Base-by-base conservation (phyloP, 257 asterid species). In the Fraxinus cuspidata region DNA sequence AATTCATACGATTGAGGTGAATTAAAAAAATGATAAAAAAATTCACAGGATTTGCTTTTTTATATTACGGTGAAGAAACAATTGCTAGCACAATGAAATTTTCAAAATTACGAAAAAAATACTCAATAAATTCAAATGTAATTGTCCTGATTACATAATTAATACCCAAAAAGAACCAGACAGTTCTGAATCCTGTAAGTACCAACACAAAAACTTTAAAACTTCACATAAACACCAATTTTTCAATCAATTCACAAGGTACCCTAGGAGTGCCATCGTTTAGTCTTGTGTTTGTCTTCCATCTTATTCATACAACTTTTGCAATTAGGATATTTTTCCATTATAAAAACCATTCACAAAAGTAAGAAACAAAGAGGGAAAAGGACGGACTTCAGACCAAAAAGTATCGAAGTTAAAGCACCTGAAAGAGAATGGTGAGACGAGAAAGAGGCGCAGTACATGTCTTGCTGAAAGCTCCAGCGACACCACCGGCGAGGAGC, bases 391-490 rank as follows among this genome's bases (percentile, higher is more conserved):
- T 51, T 19, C 5, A 51, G 23, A 51, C 21, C 63, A 51, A 51
- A 51, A 4, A 19, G 63, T 51, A 18, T 19, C 63, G 23, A 51
- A 51, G 3, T 51, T 18, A 51, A 51, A 51, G 63, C 63, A 91
- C 97, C 95, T 91, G 97, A 84, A 90, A 91, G 21, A 91, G 92
- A 82, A 90, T 90, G 78, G 95, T 90, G 80, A 91, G 93, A 28
- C 95, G 93, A 78, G 95, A 90, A 2, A 90, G 85, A 12, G 97
- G 97, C 23, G 97, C 97, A 64, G 97, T 91, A 77, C 97, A 91
- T 0, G 97, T 91, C 81, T 91, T 91, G 83, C 93, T 85, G 74
- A 91, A 89, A 78, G 97, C 94, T 71, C 97, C 97, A 71, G 97
- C 93, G 12, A 91, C 79, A 2, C 97, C 97, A 34, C 97, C 97